phyloP scores from a whole-genome alignment of 2,329 filamentous ascomycete genomes.

The Exserohilum rostratum region DNA sequence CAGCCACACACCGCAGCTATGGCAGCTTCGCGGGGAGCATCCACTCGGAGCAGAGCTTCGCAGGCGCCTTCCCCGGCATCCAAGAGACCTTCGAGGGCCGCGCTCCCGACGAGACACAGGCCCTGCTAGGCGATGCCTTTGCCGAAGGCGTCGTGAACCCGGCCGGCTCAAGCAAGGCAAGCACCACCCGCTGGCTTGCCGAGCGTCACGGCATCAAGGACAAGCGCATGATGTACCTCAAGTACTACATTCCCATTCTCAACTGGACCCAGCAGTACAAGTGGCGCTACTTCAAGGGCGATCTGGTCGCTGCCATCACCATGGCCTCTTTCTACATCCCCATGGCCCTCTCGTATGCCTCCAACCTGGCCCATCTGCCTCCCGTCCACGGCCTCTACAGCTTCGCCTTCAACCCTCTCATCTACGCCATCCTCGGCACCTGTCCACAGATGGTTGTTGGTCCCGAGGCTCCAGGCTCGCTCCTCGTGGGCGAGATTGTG shows the following conservation, averaged over 20 bases:
- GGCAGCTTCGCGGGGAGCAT: slow-evolving; percentile 62
- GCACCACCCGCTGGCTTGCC: slow-evolving; percentile 73
- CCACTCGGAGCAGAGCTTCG: slow-evolving; percentile 49
- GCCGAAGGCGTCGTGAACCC: slow-evolving; percentile 52
- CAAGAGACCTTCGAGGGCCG: slow-evolving; percentile 36
- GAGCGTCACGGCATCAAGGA: slow-evolving; percentile 76
- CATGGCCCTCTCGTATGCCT: slow-evolving; percentile 91
- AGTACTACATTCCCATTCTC: slow-evolving; percentile 90
- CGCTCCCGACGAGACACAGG: slow-evolving; percentile 44
- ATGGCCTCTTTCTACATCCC: slow-evolving; percentile 98
- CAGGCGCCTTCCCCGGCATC: slow-evolving; percentile 44
- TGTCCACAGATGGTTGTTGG: slow-evolving; percentile 94
- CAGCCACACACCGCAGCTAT: slow-evolving; percentile 60
- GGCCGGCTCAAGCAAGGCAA: slow-evolving; percentile 65
- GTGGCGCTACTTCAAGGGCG: slow-evolving; percentile 80
- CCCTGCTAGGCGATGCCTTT: slow-evolving; percentile 51
- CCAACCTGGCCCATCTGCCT: slow-evolving; percentile 90
- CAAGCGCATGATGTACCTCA: slow-evolving; percentile 76
- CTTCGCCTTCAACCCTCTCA: slow-evolving; percentile 88
- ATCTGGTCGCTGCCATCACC: slow-evolving; percentile 87
- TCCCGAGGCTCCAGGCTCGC: slow-evolving; percentile 89
- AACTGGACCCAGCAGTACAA: slow-evolving; percentile 91
- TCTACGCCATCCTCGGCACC: slow-evolving; percentile 90
- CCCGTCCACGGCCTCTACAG: slow-evolving; percentile 93
- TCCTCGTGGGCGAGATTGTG: slow-evolving; percentile 87